Conservation (phyloP, 148 eudicot species). For the Nyssa sinensis region DNA sequence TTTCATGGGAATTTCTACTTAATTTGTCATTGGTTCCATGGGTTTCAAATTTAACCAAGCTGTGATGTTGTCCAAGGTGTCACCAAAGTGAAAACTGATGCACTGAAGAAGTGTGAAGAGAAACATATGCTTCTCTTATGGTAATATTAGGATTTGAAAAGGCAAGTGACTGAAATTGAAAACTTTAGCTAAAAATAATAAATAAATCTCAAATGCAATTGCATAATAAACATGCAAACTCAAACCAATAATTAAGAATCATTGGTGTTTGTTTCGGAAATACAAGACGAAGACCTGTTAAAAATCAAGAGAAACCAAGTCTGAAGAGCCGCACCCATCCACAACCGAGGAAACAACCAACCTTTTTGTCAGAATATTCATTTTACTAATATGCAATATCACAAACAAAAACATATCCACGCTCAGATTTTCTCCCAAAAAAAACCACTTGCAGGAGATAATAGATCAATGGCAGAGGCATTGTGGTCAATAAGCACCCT, state of each 20-base stretch:
- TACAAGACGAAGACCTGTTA: neutral
- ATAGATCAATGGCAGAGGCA: neutral
- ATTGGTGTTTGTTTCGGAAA: neutral
- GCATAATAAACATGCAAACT: neutral
- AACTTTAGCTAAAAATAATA: neutral
- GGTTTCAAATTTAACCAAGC: too few relatives aligned
- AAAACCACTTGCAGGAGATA: neutral
- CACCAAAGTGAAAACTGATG: too few relatives aligned
- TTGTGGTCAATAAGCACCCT: neutral
- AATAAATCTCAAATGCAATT: neutral
- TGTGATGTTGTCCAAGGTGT: too few relatives aligned
- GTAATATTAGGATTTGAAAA: neutral
- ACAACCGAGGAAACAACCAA: neutral
- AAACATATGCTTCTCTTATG: neutral
- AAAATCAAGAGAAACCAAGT: conserved; percentile 1
- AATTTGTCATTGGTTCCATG: too few relatives aligned
- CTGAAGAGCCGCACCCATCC: neutral
- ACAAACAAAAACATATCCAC: neutral
- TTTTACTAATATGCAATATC: neutral
- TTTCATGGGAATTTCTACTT: too few relatives aligned
- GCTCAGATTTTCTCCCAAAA: neutral
- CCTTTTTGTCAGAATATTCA: neutral
- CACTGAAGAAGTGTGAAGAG: too few relatives aligned
- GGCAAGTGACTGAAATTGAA: neutral
- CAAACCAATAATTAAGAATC: neutral